Evolutionary conservation across 192 early-diverging fungal genomes (phyloP), one percentile per base, ranked within the genome.

Genomic region (Allomyces macrogynus): DNA sequence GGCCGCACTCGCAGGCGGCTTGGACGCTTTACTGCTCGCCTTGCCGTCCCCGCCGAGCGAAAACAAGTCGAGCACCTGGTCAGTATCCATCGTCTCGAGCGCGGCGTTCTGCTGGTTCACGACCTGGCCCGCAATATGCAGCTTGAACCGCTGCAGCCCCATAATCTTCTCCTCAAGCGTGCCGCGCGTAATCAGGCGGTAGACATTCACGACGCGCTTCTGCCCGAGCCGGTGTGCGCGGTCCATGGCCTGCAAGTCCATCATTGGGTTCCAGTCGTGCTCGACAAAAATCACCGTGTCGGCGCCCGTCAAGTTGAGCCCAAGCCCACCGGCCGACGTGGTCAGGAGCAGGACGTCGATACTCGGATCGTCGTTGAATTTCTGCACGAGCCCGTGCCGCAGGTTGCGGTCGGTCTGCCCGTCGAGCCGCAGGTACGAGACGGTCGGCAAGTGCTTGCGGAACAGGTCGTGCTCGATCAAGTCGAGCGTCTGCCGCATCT

Each of bases 101-200:
- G 92, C 92, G 1, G 91, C 76, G 68, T 99, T 99, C 76, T 99
- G 92, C 72, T 92, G 88, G 66, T 95, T 97, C 60, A 99, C 89
- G 40, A 99, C 80, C 1, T 92, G 83, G 62, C 89, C 91, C 1
- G 96, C 92, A 75, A 99, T 92, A 70, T 96, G 93, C 60, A 95
- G 78, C 73, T 99, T 99, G 80, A 99, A 99, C 65, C 90, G 91
- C 79, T 99, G 96, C 63, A 96, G 72, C 27, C 91, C 92, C 96
- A 99, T 99, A 71, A 99, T 99, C 73, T 99, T 99, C 73, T 99
- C 93, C 78, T 99, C 96, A 11, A 99, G 73, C 43, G 96, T 95
- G n/a, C 90, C 90, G 64, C 87, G 81, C 10, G 94, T 94, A 71
- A 99, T 96, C 63, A 99, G 73, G 10, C 96, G 87, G 73, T 99